Evolutionary conservation across 495 filamentous ascomycete species (phyloP), one percentile per base, ranked within the genome.

Genomic region (Aspergillus sclerotioniger): DNA sequence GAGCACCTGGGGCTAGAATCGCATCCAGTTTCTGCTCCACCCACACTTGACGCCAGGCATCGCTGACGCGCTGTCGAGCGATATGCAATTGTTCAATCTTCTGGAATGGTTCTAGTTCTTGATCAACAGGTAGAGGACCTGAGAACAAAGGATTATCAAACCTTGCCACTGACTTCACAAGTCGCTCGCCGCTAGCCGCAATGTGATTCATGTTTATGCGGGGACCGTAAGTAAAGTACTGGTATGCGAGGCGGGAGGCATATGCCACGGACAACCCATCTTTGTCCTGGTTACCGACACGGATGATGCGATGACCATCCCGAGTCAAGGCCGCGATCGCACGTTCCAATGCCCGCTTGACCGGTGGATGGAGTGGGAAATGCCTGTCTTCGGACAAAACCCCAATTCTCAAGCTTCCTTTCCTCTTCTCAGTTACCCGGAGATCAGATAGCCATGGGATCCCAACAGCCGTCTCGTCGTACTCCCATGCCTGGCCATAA

Each of bases 331-430:
- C 58, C 6, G 66, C 47, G 2, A 78, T 61, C 0, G 82, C 76
- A 32, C 74, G 66, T 6, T 79, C 70, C 6, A 88, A 55, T 1
- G 80, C 63, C 15, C 73, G 67, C 8, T 61, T 63, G 2, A 87
- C 70, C 1, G 84, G 82, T 0, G 85, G 85, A 32, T 85, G 76
- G 0, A 86, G 80, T 6, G 75, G 72, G 45, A 77, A 76, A 5
- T 82, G 51, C 1, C 74, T 71, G 57, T 87, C 83, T 53, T 75
- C 77, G 10, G 74, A 59, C 8, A 85, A 62, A 0, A 87, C 67
- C 8, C 85, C 85, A 43, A 87, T 74, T 0, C 67, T 71, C 17
- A 80, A 56, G 7, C 25, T 25, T 25, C 25, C 25, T 3, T 25
- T 25, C 25, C 25, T 25, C 25, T 25, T 25, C 2, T 25, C 25